These are phyloP conservation scores for Ashbya aceris DNA, from an alignment of 1,139 yeast genomes.

Conservation along the genomic window DNA sequence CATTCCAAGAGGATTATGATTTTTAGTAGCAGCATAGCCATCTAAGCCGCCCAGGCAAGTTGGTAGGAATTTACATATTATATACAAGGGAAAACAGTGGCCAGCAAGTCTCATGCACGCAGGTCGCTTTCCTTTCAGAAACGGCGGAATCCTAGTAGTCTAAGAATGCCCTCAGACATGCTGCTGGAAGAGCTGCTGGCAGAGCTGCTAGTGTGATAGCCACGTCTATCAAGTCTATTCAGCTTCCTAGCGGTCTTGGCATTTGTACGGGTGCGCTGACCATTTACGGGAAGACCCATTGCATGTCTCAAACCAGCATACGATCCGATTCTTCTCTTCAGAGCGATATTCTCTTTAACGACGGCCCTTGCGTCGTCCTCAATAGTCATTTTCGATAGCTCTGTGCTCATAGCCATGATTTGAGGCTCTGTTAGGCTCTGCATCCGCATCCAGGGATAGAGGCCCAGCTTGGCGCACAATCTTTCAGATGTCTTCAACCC, in stretches of 20 bases:
- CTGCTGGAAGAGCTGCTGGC: neutral
- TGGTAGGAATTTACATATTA: slow-evolving; percentile 4
- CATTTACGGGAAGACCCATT: slow-evolving; percentile 81
- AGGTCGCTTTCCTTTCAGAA: too few species aligned
- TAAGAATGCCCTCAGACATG: neutral
- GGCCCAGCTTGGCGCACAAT: slow-evolving; percentile 79
- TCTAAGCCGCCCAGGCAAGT: too few species aligned
- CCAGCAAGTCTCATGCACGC: too few species aligned
- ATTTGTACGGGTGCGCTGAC: slow-evolving; percentile 87
- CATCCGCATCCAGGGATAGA: slow-evolving; percentile 91
- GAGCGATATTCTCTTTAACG: slow-evolving; percentile 66
- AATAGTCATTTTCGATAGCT: slow-evolving; percentile 69
- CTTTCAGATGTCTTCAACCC: slow-evolving; percentile 67
- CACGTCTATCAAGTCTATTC: slow-evolving; percentile 65
- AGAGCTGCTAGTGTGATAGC: slow-evolving; percentile 25
- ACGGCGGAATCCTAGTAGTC: neutral
- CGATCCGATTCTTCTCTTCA: slow-evolving; percentile 76
- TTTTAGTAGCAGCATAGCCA: slow-evolving; percentile 5
- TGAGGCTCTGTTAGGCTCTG: slow-evolving; percentile 87
- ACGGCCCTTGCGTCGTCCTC: slow-evolving; percentile 80
- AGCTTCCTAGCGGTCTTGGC: slow-evolving; percentile 82
- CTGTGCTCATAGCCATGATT: slow-evolving; percentile 77
- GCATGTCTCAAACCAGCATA: slow-evolving; percentile 88
- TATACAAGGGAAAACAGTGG: neutral
- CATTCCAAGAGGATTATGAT: slow-evolving; percentile 36